Percentiles rank a stretch among this genome's conserved stretches.
These are phyloP conservation scores for Paratinospora sagittata DNA, from an alignment of 164 flowering plant species.

Conservation along the genomic window DNA sequence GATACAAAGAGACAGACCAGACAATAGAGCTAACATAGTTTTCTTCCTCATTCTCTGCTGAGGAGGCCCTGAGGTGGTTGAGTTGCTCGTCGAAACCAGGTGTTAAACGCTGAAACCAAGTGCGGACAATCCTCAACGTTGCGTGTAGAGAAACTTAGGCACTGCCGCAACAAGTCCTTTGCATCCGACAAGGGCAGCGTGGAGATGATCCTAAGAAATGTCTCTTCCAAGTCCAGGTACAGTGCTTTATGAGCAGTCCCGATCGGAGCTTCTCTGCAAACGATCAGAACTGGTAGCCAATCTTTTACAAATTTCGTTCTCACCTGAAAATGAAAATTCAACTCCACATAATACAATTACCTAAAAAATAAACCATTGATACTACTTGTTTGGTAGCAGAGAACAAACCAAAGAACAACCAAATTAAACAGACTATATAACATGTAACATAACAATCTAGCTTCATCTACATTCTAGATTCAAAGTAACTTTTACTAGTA, in stretches of 20 bases:
- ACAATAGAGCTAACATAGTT: no score
- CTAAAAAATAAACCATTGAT: not conserved
- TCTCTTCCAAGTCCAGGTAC: slow-evolving; percentile 66
- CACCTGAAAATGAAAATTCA: slow-evolving; percentile 46
- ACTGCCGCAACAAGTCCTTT: slow-evolving; percentile 65
- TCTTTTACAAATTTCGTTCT: slow-evolving; percentile 72
- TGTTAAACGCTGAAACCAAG: slow-evolving; percentile 70
- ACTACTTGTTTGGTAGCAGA: no score
- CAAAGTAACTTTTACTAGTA: no score
- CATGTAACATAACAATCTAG: no score
- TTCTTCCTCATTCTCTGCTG: not conserved
- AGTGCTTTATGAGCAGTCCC: slow-evolving; percentile 40
- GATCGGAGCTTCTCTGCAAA: slow-evolving; percentile 59
- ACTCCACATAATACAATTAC: not conserved
- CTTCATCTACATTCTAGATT: no score
- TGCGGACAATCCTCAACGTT: slow-evolving; percentile 87
- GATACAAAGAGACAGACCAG: not conserved
- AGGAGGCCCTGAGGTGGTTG: slow-evolving; percentile 26
- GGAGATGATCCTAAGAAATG: slow-evolving; percentile 74
- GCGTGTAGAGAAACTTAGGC: slow-evolving; percentile 87
- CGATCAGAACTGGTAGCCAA: slow-evolving; percentile 90
- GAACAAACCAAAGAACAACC: no score
- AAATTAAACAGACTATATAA: no score
- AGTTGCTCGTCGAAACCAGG: slow-evolving; percentile 92
- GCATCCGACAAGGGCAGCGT: slow-evolving; percentile 81